These are phyloP conservation scores for Chamaecrista fasciculata DNA, from an alignment of 306 rosid species.

Conservation along the genomic window DNA sequence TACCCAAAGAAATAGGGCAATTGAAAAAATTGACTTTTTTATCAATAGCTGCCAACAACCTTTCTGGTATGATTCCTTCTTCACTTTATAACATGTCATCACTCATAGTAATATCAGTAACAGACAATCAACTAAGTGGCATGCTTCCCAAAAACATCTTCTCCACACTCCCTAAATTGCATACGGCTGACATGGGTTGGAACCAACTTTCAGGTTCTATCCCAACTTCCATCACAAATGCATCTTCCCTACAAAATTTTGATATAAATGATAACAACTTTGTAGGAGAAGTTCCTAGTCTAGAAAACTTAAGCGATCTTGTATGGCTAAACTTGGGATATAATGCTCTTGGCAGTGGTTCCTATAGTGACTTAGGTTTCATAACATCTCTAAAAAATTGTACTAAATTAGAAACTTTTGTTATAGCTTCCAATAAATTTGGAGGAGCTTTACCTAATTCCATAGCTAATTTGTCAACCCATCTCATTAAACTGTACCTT, in stretches of 20 bases:
- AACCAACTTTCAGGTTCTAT: background rate
- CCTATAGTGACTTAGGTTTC: background rate
- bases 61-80: constrained; percentile 22
- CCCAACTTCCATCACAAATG: background rate
- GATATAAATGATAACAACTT: background rate
- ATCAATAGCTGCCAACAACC: background rate
- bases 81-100: constrained; percentile 34
- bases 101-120: rapidly evolving
- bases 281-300: background rate
- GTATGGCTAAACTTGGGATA: background rate
- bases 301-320: background rate
- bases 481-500: background rate
- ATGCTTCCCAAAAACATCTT: constrained; percentile 2
- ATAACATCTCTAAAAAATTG: background rate
- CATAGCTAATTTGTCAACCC: constrained; percentile 1
- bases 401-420: background rate
- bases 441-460: background rate
- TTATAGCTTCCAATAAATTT: background rate
- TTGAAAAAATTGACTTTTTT: background rate
- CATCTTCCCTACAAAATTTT: background rate
- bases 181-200: background rate
- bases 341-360: background rate
- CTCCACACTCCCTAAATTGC: background rate
- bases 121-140: background rate
- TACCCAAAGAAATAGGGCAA: constrained; percentile 13